Base-by-base conservation (phyloP, 352 stramenopile genomes). In the Salisapilia sapeloensis region DNA sequence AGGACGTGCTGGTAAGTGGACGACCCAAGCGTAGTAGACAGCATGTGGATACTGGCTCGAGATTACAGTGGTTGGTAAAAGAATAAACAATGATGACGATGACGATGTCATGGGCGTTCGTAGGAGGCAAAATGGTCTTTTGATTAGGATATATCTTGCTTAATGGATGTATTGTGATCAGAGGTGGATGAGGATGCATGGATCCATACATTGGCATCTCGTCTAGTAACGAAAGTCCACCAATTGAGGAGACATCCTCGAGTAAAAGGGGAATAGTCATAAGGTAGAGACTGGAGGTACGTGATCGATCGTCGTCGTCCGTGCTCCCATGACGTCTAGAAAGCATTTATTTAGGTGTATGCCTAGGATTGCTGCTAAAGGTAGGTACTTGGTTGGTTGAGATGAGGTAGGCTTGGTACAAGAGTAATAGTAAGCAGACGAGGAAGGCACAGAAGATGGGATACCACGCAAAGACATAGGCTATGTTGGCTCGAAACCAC, bases 321-420 rank as follows among this genome's bases (percentile, higher is more conserved):
- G 33, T 83, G 61, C 28, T 86, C 71, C 71, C 71, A 86, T 1
- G 71, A 83, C 4, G 71, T 83, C 64, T 62, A 40, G n/a, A 4
- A 11, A 14, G 13, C 3, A 15, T 10, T 17, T 1, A 29, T 14
- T 8, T 11, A 13, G 14, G 11, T 11, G 17, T 24, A 16, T 7
- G 13, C n/a, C 23, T 15, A 30, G 4, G 12, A 21, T 4, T 12
- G 16, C 7, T 24, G 33, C 15, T 7, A 14, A 22, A 24, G 18
- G 28, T 9, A 25, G 24, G 11, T 37, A 58, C 51, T 35, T 81
- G 49, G 48, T 86, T 86, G 8, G 61, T 70, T 4, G 64, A 69
- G 21, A 86, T 56, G 33, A 86, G 60, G 34, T 49, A 86, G 6
- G 44, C 22, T 29, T 86, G 71, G 46, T 82, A 86, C 35, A 59